Percentiles rank a stretch among this genome's conserved stretches.
These are phyloP conservation scores for Phytophthora brassicae DNA, from an alignment of 352 stramenopile species.

Conservation along the genomic window DNA sequence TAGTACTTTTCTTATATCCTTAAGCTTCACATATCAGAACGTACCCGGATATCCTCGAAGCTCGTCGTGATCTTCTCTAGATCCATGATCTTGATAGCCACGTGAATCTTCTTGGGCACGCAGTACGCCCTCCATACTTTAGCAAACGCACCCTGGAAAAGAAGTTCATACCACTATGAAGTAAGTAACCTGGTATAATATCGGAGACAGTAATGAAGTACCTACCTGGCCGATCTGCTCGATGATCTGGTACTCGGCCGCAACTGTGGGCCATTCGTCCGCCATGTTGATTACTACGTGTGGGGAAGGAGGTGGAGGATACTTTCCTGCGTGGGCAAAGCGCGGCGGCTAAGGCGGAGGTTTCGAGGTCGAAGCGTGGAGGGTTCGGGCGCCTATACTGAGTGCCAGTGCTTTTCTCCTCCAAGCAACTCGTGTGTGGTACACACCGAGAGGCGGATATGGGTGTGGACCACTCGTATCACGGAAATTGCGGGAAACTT, in stretches of 20 bases:
- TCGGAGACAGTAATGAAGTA: no score
- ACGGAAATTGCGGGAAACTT: no score
- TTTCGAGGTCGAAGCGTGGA: constrained; percentile 15
- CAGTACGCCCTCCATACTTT: constrained; percentile 97
- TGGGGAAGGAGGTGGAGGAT: constrained; percentile 23
- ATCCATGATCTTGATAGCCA: constrained; percentile 99
- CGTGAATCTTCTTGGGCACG: constrained; percentile 80
- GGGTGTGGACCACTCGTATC: constrained; percentile 20
- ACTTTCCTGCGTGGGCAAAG: constrained; percentile 23
- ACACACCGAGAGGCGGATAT: constrained; percentile 25
- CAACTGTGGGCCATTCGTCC: constrained; percentile 85
- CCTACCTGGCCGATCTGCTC: constrained; percentile 87
- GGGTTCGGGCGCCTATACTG: constrained; percentile 21
- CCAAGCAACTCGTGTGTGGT: constrained; percentile 19
- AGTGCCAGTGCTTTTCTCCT: constrained; percentile 19
- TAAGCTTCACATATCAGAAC: no score
- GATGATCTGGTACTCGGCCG: constrained; percentile 88
- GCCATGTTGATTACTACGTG: constrained; percentile 43
- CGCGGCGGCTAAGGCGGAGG: constrained; percentile 23
- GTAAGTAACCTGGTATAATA: no score
- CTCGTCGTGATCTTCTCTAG: constrained; percentile 98
- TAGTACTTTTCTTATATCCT: no score
- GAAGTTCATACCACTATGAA: no score
- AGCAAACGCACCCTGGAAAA: constrained; percentile 93
- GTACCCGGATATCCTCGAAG: constrained; percentile 89